phyloP scores from a whole-genome alignment of 768 basidiomycete species.

The Mycena metata region DNA sequence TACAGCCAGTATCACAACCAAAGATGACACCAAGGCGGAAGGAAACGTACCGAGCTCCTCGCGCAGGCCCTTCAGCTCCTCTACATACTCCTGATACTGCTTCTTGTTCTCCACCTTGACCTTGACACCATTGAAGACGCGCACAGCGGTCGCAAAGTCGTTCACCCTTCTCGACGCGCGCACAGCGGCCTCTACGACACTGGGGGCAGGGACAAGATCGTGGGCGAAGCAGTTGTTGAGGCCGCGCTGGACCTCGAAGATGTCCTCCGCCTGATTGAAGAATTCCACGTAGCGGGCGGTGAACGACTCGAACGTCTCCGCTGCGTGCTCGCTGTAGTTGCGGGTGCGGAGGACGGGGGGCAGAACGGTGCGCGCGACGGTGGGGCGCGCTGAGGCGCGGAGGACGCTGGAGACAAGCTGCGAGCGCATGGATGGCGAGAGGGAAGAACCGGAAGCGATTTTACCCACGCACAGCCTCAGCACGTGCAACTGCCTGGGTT shows the following conservation, averaged over 20 bases:
- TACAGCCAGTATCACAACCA: constrained; percentile 33
- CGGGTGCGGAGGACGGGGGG: constrained; percentile 59
- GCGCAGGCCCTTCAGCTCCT: constrained; percentile 88
- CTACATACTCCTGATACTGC: constrained; percentile 94
- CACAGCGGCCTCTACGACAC: constrained; percentile 89
- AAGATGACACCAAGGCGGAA: neutral
- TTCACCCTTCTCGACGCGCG: constrained; percentile 92
- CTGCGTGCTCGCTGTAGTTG: constrained; percentile 72
- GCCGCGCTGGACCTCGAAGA: constrained; percentile 99
- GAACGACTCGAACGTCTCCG: constrained; percentile 96
- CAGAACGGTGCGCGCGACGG: constrained; percentile 51
- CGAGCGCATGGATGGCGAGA: constrained; percentile 64
- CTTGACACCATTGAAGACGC: constrained; percentile 95
- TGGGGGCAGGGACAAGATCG: constrained; percentile 90
- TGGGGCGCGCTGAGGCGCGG: constrained; percentile 69
- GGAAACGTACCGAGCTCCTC: constrained; percentile 88
- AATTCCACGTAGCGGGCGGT: constrained; percentile 94
- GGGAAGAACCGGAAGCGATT: constrained; percentile 11
- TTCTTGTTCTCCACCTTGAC: constrained; percentile 98
- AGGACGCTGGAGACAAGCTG: constrained; percentile 73
- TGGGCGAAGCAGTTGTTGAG: constrained; percentile 99
- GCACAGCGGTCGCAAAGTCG: constrained; percentile 97
- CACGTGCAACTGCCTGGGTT: no score
- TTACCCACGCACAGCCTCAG: no score
- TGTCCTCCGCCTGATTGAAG: constrained; percentile 93